Conservation (phyloP, 208 protist species). For the Crithidia thermophila region DNA sequence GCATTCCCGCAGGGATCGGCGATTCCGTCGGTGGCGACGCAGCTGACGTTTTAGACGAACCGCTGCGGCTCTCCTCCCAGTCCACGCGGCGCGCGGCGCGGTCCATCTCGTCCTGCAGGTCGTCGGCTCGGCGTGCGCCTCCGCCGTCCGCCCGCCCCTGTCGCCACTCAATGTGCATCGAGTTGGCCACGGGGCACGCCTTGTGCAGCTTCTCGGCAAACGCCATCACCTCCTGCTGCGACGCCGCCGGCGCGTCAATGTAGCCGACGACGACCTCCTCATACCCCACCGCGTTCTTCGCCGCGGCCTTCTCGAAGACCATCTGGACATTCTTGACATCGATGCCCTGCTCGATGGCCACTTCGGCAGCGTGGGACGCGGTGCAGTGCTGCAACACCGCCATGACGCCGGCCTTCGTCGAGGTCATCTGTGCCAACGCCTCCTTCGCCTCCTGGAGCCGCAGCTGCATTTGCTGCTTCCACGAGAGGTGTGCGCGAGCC, state of each 20-base stretch:
- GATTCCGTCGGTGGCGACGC: background rate
- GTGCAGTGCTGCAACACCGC: conserved; percentile 85
- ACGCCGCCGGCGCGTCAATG: conserved; percentile 77
- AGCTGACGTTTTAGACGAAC: background rate
- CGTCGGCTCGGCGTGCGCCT: background rate
- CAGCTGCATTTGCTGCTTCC: conserved; percentile 3
- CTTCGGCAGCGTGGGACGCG: conserved; percentile 82
- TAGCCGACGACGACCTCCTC: conserved; percentile 81
- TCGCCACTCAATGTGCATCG: conserved; percentile 69
- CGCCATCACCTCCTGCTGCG: conserved; percentile 70
- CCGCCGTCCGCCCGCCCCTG: conserved; percentile 14
- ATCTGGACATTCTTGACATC: conserved; percentile 82
- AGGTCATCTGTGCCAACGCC: conserved; percentile 51
- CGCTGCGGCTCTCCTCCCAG: background rate
- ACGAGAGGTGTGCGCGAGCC: conserved; percentile 18
- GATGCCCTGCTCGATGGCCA: conserved; percentile 81
- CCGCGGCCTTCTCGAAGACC: conserved; percentile 60
- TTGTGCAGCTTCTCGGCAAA: conserved; percentile 80
- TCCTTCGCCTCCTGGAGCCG: conserved; percentile 24
- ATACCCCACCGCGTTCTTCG: conserved; percentile 34
- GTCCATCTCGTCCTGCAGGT: conserved; percentile 15
- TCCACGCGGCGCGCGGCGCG: background rate
- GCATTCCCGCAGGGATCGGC: conserved; percentile 25
- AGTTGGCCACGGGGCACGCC: conserved; percentile 69
- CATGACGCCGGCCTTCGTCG: conserved; percentile 70